Percentiles rank a stretch among this genome's conserved stretches.
These are phyloP conservation scores for Candida easanensis DNA, from an alignment of 805 yeast species.

Conservation along the genomic window DNA sequence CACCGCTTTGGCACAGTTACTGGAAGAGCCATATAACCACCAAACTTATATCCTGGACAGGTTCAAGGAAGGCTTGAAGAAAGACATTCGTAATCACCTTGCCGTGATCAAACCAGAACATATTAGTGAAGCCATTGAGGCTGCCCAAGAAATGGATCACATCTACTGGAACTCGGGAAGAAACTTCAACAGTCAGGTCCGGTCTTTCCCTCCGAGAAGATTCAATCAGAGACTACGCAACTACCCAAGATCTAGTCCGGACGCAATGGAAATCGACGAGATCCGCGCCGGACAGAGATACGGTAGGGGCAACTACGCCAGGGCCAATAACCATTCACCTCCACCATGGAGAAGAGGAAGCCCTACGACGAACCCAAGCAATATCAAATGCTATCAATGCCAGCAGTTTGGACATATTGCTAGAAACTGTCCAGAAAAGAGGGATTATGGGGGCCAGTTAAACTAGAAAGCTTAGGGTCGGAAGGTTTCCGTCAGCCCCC, in stretches of 20 bases:
- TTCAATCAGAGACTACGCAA: neutral
- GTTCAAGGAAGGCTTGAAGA: neutral
- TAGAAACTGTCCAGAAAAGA: neutral
- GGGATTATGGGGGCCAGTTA: neutral
- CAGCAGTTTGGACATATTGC: neutral
- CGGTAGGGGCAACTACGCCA: no score
- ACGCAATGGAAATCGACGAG: neutral
- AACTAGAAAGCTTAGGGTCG: neutral
- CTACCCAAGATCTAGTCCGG: neutral
- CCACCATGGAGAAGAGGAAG: no score
- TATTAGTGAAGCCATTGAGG: neutral
- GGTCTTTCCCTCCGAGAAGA: neutral
- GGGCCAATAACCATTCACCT: no score
- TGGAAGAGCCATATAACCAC: neutral
- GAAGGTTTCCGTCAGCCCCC: no score
- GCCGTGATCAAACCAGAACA: neutral
- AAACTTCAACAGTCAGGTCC: neutral
- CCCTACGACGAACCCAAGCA: no score
- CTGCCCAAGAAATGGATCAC: neutral
- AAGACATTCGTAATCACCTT: neutral
- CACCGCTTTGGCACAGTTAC: neutral
- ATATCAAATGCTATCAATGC: neutral
- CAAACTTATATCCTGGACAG: neutral
- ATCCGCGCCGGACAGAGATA: neutral
- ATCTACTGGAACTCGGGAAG: neutral